Conservation (phyloP, 208 protist species). For the Willaertia magna region DNA sequence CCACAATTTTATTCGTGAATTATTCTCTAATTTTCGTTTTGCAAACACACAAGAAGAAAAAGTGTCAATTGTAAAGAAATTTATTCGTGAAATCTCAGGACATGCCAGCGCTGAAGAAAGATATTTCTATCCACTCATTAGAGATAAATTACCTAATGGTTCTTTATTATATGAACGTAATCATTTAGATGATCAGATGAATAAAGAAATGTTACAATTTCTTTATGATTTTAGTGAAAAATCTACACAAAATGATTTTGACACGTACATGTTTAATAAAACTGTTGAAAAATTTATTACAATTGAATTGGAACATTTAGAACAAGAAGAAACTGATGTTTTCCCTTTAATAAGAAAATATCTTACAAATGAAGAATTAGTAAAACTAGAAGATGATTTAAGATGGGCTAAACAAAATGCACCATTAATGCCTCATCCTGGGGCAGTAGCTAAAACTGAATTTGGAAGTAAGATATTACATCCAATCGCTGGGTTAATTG, state of each 20-base stretch:
- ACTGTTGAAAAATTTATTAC: not conserved
- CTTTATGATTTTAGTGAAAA: not conserved
- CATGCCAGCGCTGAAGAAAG: not conserved
- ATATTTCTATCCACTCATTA: not conserved
- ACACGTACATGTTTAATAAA: not conserved
- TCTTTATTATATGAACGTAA: not conserved
- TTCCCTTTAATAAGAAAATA: not conserved
- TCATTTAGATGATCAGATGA: not conserved
- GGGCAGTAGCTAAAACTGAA: not conserved
- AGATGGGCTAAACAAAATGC: not conserved
- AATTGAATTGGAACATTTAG: not conserved
- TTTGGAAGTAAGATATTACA: not conserved
- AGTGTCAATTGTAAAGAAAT: not conserved
- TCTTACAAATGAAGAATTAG: not conserved
- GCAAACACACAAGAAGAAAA: not conserved
- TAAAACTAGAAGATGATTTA: not conserved
- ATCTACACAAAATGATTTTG: not conserved
- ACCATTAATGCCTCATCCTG: not conserved
- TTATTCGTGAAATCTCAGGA: not conserved
- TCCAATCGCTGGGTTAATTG: not conserved
- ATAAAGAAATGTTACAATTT: not conserved
- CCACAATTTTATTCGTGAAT: not conserved
- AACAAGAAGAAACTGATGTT: not conserved
- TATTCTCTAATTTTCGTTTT: not conserved
- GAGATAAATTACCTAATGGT: not conserved